Evolutionary conservation across 306 rosid genomes (phyloP), one percentile per base, ranked within the genome.

Genomic region (Trichosanthes cucumerina): DNA sequence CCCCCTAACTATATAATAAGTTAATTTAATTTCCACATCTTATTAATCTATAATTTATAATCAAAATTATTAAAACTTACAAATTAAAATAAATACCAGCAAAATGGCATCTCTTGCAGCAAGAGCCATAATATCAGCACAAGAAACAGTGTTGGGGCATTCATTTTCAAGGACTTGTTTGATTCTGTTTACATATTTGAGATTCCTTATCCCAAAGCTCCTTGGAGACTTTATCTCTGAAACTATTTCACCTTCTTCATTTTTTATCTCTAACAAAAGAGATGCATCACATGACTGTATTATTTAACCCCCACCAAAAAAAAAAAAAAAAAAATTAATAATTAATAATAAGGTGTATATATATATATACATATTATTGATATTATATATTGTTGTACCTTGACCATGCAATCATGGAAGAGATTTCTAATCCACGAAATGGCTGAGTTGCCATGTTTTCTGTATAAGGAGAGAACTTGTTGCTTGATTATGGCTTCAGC

Each of bases 1-100:
- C 99, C 99, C 82, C 96, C 93, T 79, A 94, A 78, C 98, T 91
- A 47, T n/a, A n/a, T n/a, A n/a, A n/a, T n/a, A n/a, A n/a, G n/a
- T 3, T 90, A 12, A 12, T 23, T 68, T 68, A 39, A 63, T 10
- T 19, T 21, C 28, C 6, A 31, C 18, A 59, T 11, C 33, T 15
- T 16, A n/a, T 34, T 53, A 18, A 28, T 28, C 33, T 54, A 13
- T 12, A 39, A 39, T 39, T 6, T 11, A 44, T 44, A 19, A 5
- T 2, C 24, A 5, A 19, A n/a, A 47, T 36, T 31, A 14, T 19
- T 11, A 16, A 16, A 11, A 70, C 23, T 18, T 8, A 13, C 4
- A 36, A 36, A 33, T 39, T 34, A 23, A 36, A 36, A 33, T 39
- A 43, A 23, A 14, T 53, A 90, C 98, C 93, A 95, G 72, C 80